These are phyloP conservation scores for Choiromyces venosus DNA, from an alignment of 495 filamentous ascomycete genomes.

Conservation along the genomic window DNA sequence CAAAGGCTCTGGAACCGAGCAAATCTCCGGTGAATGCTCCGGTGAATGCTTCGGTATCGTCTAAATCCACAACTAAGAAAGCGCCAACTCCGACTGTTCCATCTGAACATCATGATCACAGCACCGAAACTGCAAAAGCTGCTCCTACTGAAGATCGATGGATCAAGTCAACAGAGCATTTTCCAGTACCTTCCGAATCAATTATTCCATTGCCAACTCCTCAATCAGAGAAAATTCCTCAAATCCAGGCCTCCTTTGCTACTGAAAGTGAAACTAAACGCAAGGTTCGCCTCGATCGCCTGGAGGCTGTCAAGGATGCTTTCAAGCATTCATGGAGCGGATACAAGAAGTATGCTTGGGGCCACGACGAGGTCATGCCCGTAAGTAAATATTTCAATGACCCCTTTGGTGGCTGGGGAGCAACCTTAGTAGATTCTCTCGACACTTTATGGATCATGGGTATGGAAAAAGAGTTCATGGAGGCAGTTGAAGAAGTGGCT, in stretches of 20 bases:
- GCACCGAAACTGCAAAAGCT: background rate
- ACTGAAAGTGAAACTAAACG: slow-evolving; percentile 58
- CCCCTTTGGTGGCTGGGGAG: slow-evolving; percentile 92
- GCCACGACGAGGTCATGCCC: slow-evolving; percentile 70
- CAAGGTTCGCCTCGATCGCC: slow-evolving; percentile 57
- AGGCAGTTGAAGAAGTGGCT: slow-evolving; percentile 68
- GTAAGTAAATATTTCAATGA: slow-evolving; percentile 56
- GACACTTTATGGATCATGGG: slow-evolving; percentile 98
- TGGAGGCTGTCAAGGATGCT: slow-evolving; percentile 60
- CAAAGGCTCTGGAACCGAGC: background rate
- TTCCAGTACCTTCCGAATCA: slow-evolving; percentile 61
- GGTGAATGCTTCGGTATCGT: background rate
- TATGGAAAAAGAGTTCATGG: slow-evolving; percentile 79
- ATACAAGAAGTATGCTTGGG: slow-evolving; percentile 72
- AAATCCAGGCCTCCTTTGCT: slow-evolving; percentile 66
- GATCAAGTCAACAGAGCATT: slow-evolving; percentile 65
- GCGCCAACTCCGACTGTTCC: background rate
- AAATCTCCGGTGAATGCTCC: background rate
- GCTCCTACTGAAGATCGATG: slow-evolving; percentile 51
- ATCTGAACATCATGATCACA: background rate
- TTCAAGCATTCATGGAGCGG: slow-evolving; percentile 70
- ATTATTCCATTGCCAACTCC: slow-evolving; percentile 72
- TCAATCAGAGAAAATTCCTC: slow-evolving; percentile 61
- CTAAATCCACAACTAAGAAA: background rate
- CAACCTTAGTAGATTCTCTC: slow-evolving; percentile 85